A percentile compares a stretch with the other conserved stretches of the same genome.
phyloP scores from a whole-genome alignment of 2,329 filamentous ascomycete genomes.

The Fusarium sp. region DNA sequence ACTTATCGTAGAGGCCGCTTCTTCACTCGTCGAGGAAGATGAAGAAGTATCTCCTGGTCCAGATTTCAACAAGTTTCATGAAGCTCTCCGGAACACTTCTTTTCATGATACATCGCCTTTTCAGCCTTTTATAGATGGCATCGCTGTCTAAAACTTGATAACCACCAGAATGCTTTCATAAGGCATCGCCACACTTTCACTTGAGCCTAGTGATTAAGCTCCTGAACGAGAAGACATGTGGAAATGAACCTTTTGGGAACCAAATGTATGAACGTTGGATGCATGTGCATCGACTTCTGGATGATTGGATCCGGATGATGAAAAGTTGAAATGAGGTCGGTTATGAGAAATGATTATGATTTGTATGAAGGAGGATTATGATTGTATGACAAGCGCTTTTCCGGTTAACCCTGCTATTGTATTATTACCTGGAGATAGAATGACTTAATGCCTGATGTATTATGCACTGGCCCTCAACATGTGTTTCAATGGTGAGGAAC shows the following conservation, averaged over 20 bases:
- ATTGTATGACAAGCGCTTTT: conserved; percentile 16
- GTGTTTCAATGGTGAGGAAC: neutral
- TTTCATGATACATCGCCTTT: neutral
- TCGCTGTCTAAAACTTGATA: neutral
- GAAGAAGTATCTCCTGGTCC: conserved; percentile 1
- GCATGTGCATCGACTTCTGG: conserved; percentile 4
- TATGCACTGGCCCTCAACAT: neutral
- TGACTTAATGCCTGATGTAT: neutral
- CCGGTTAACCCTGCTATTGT: conserved; percentile 12
- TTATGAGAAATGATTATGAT: conserved; percentile 11
- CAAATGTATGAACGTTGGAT: conserved; percentile 13
- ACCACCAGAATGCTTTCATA: neutral
- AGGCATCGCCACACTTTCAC: neutral
- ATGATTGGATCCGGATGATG: neutral
- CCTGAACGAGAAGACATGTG: neutral
- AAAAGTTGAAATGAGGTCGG: neutral
- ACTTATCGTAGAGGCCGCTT: conserved; percentile 19
- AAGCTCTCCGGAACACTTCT: conserved; percentile 13
- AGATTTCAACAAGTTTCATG: conserved; percentile 12
- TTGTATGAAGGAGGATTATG: neutral
- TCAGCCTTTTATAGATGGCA: neutral
- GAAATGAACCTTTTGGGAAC: neutral
- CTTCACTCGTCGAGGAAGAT: conserved; percentile 4
- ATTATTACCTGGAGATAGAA: neutral
- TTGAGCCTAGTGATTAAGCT: neutral